These are phyloP conservation scores for Sarocladiaceae sp. DNA, from an alignment of 2,329 filamentous ascomycete species.

Conservation along the genomic window DNA sequence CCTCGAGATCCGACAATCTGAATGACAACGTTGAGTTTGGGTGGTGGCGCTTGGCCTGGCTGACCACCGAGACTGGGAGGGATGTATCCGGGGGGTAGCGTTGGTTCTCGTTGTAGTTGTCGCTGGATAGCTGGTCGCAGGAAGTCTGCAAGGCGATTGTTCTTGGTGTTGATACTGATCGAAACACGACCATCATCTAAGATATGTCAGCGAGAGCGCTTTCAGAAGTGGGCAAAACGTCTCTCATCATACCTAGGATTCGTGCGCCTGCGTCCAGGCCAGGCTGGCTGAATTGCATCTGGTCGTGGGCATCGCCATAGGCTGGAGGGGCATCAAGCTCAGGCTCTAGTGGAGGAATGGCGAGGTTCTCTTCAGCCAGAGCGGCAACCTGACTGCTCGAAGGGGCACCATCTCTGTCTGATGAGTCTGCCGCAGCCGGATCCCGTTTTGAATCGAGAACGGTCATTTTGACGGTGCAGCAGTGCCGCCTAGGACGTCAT, in stretches of 20 bases:
- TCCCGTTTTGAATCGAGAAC: background rate
- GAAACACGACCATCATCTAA: constrained; percentile 70
- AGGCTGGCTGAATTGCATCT: constrained; percentile 53
- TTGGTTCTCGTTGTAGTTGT: constrained; percentile 41
- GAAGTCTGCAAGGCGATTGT: constrained; percentile 57
- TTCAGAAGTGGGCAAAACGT: too few relatives aligned
- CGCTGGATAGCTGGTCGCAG: constrained; percentile 57
- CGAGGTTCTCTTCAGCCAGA: constrained; percentile 24
- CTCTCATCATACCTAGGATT: constrained; percentile 48
- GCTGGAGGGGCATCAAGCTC: constrained; percentile 42
- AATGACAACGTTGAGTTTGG: constrained; percentile 62
- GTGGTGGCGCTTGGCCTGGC: constrained; percentile 49
- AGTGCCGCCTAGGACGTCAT: background rate
- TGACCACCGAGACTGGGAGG: constrained; percentile 64
- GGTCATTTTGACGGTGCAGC: background rate
- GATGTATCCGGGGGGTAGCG: constrained; percentile 61
- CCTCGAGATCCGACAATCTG: constrained; percentile 70
- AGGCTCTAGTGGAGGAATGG: constrained; percentile 16
- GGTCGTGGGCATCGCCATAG: constrained; percentile 51
- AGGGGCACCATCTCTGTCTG: background rate
- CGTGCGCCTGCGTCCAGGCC: constrained; percentile 57
- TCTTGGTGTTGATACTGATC: constrained; percentile 72
- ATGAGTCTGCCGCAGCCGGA: background rate
- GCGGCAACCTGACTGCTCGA: background rate
- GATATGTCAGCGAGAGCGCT: constrained; percentile 5